Evolutionary conservation across 139 green algal genomes (phyloP).

Genomic region (Chlamydomonas incerta): DNA sequence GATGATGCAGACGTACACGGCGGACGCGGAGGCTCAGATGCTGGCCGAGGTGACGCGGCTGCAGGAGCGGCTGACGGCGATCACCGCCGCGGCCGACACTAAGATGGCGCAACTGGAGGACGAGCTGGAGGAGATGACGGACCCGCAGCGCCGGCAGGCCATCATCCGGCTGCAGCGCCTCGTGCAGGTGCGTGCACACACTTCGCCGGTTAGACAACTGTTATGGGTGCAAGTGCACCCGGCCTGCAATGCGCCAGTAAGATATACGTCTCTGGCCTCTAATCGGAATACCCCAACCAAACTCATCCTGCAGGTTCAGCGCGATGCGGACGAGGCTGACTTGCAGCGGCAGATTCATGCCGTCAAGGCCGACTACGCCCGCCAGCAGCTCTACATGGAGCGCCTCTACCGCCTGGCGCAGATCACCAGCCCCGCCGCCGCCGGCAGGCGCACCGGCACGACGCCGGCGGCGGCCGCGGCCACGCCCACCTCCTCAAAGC

Average conservation of each 20-base stretch:
- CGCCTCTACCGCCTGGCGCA: slow-evolving; percentile 15
- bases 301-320: slow-evolving; percentile 36
- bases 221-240: too few relatives aligned
- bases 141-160: slow-evolving; percentile 8
- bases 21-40: neutral
- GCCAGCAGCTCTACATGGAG: slow-evolving; percentile 27
- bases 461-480: neutral
- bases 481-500: neutral
- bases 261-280: too few relatives aligned
- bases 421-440: neutral
- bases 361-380: slow-evolving; percentile 24
- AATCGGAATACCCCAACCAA: too few relatives aligned
- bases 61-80: neutral
- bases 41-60: neutral
- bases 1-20: slow-evolving; percentile 9
- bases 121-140: neutral
- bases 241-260: neutral
- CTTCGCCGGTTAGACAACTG: too few relatives aligned
- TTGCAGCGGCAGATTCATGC: slow-evolving; percentile 5
- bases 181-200: slow-evolving; percentile 17
- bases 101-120: slow-evolving; percentile 26
- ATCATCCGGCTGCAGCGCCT: slow-evolving; percentile 31
- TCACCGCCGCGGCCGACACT: neutral
- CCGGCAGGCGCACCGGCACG: neutral
- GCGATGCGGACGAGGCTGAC: slow-evolving; percentile 13